Evolutionary conservation across 2,329 filamentous ascomycete genomes (phyloP), one percentile per base, ranked within the genome.

Genomic region (Chlorencoelia australis): DNA sequence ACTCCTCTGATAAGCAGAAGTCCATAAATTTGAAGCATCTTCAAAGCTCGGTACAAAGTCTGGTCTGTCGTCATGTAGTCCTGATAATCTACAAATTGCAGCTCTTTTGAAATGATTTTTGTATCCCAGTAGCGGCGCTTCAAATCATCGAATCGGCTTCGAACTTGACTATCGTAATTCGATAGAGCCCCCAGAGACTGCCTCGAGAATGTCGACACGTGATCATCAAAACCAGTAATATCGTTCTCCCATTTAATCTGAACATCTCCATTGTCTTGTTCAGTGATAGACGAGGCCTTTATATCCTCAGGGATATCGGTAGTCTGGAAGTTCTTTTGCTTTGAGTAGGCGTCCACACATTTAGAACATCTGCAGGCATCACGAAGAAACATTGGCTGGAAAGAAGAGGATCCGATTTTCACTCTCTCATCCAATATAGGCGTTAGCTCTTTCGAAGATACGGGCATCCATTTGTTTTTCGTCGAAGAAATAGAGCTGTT

Each of bases 1-100:
- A 94, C 79, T 42, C 75, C 71, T 32, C 71, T 74, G 18, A 96
- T 59, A 57, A 94, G 85, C 11, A 94, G 62, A 1, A 96, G 63
- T 0, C 91, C 91, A 33, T 79, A 70, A 20, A 62, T 62, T 22
- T 71, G 62, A 3, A 96, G 65, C 33, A 77, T 68, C 9, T 64
- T 58, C 35, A 94, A 63, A 3, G 74, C 79, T 3, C 65, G 55
- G 50, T 69, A 71, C 38, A 94, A 75, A 1, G 64, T 64, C 1
- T 58, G 51, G 31, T 73, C 73, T 13, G 61, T 53, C 1, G 60
- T 56, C 67, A 93, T 80, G 60, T 86, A 95, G 25, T 78, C 74
- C 0, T 73, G 53, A 59, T 82, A 94, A 36, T 75, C 65, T 28
- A 91, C 64, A 58, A 71, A 75, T 32, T 64, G 60, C 8, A 75